Conservation (phyloP, 495 filamentous ascomycete genomes). For the Aeminium ludgeri region DNA sequence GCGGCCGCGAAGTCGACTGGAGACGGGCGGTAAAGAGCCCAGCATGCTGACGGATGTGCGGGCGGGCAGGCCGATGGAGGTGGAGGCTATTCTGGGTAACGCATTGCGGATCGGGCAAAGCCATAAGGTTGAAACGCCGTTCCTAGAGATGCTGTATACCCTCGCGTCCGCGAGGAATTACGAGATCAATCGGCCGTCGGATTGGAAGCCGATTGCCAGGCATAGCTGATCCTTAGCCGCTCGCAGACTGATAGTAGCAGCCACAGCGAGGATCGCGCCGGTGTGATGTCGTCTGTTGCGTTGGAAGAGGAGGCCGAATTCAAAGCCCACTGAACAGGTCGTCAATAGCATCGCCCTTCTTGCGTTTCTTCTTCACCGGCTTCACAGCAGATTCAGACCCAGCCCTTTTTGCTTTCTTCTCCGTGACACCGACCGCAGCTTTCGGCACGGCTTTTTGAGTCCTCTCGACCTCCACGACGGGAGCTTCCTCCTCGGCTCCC, state of each 20-base stretch:
- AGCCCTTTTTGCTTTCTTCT: conserved; percentile 1
- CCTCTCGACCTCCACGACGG: background rate
- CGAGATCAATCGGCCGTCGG: conserved; percentile 25
- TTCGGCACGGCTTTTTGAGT: background rate
- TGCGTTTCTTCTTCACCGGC: conserved; percentile 26
- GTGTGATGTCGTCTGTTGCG: too few relatives aligned
- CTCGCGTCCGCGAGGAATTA: conserved; percentile 20
- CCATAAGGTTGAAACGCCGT: conserved; percentile 28
- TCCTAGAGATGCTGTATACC: conserved; percentile 25
- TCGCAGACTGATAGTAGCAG: too few relatives aligned
- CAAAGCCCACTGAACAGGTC: conserved; percentile 41
- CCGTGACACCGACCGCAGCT: background rate
- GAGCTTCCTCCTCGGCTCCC: background rate
- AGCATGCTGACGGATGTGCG: conserved; percentile 35
- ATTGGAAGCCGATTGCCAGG: conserved; percentile 18
- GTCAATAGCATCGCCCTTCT: conserved; percentile 43
- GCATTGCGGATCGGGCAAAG: conserved; percentile 29
- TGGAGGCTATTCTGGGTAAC: conserved; percentile 39
- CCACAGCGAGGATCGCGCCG: too few relatives aligned
- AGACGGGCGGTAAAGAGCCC: conserved; percentile 25
- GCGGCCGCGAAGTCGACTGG: conserved; percentile 24
- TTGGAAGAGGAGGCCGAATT: too few relatives aligned
- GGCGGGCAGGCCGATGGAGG: conserved; percentile 27
- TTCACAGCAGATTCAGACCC: background rate
- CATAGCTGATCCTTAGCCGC: background rate